Evolutionary conservation across 345 rosid genomes (phyloP), one percentile per base, ranked within the genome.

Genomic region (Pugionium cornutum): DNA sequence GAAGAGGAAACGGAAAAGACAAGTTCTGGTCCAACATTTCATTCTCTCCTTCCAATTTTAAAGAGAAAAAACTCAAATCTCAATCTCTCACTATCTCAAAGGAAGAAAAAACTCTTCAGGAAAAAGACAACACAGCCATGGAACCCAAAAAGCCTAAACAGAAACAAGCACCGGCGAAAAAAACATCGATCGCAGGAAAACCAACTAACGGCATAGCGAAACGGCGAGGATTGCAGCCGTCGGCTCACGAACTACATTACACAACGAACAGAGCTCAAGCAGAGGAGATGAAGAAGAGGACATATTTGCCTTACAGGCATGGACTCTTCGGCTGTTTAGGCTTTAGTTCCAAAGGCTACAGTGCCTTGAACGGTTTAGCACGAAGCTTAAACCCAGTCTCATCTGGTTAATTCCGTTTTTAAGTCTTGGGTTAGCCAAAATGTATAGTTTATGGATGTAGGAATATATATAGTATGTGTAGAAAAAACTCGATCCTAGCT

Each of bases 311-410:
- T 30, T 94, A 94, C 73, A 82, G 92, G 58, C 96, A 94, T 75
- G 97, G 99, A 0, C 67, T 94, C 59, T 83, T 94, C n/a, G 99
- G 99, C 1, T 94, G 99, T 72, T 67, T 94, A 71, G 97, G 99
- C 40, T 94, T 94, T 51, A 94, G 92, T 70, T 94, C 99, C 2
- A 94, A 90, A 70, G 96, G 99, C 4, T 90, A 90, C 73, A 90
- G 99, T 49, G 95, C 91, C 52, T 80, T 94, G 69, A 94, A 85
- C 80, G 97, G 95, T 4, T 80, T 90, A 47, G 92, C 96, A 4
- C 83, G 91, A 69, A 89, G 92, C 68, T 68, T 90, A 77, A 90
- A 94, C 80, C 97, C 97, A 27, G 99, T 89, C 41, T 83, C 97
- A 2, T 94, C 97, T 55, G 82, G 92, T 84, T 89, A 45, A n/a